Evolutionary conservation across 495 filamentous ascomycete species (phyloP).

Genomic region (Amorphotheca resinae): DNA sequence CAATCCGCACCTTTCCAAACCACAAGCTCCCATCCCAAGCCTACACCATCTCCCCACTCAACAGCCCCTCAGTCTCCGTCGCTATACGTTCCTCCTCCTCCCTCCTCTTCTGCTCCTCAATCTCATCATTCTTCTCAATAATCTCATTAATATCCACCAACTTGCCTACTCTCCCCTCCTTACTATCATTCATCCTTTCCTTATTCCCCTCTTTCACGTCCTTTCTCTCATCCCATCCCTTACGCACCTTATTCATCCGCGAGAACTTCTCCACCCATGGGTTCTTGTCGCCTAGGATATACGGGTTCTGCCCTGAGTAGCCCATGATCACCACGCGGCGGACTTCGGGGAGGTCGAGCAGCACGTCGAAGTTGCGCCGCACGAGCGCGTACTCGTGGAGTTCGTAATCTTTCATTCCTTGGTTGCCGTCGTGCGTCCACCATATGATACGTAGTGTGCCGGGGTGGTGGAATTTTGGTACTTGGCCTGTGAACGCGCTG

Average conservation of each 20-base stretch:
- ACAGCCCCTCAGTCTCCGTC: conserved; percentile 10
- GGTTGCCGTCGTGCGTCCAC: conserved; percentile 10
- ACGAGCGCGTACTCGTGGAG: conserved; percentile 10
- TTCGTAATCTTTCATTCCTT: conserved; percentile 13
- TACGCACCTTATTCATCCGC: conserved; percentile 1
- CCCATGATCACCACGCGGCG: conserved; percentile 8
- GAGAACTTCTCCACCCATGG: background rate
- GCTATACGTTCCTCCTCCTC: background rate
- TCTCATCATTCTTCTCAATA: conserved; percentile 2
- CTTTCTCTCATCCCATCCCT: background rate
- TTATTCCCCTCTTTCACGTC: conserved; percentile 9
- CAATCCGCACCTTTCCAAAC: too few relatives aligned
- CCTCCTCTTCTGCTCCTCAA: background rate
- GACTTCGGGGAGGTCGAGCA: conserved; percentile 7
- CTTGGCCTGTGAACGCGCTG: conserved; percentile 9
- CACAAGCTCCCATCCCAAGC: too few relatives aligned
- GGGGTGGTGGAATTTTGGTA: conserved; percentile 7
- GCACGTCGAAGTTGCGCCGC: conserved; percentile 8
- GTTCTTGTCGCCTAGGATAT: conserved; percentile 1
- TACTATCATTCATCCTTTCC: background rate
- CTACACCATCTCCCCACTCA: conserved; percentile 13
- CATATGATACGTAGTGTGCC: conserved; percentile 12
- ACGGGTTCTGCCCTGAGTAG: conserved; percentile 12
- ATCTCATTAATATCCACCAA: background rate
- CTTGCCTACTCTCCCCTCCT: background rate